These are phyloP conservation scores for Glycyrrhiza uralensis DNA, from an alignment of 306 rosid species.

Conservation along the genomic window DNA sequence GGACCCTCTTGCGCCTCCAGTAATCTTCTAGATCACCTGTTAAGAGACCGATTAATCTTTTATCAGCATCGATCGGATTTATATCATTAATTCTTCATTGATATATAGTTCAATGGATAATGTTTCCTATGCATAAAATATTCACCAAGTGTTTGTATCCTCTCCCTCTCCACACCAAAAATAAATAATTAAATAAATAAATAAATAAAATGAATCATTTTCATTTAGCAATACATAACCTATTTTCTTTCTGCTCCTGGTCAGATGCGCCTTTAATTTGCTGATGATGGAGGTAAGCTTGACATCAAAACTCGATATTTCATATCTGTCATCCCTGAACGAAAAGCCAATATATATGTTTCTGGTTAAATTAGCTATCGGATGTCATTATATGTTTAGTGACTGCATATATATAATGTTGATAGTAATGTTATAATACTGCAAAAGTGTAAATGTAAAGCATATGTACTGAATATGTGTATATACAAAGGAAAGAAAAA, in stretches of 20 bases:
- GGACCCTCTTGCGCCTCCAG: constrained; percentile 26
- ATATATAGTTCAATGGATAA: not conserved
- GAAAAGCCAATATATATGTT: too few relatives aligned
- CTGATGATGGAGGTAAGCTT: constrained; percentile 31
- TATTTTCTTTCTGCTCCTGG: constrained; percentile 34
- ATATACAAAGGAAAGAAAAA: too few relatives aligned
- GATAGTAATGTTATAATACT: too few relatives aligned
- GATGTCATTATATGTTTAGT: too few relatives aligned
- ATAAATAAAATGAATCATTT: not conserved
- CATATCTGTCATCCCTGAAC: constrained; percentile 32
- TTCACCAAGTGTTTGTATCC: not conserved
- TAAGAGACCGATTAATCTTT: not conserved
- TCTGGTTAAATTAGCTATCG: too few relatives aligned
- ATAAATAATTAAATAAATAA: not conserved
- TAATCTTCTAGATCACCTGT: constrained; percentile 36
- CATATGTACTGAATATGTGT: too few relatives aligned
- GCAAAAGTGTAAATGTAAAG: too few relatives aligned
- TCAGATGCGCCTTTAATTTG: constrained; percentile 41
- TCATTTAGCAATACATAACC: constrained; percentile 14
- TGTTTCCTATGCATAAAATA: not conserved
- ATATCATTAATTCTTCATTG: not conserved
- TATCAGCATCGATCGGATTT: not conserved
- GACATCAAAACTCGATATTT: constrained; percentile 25
- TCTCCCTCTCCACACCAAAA: too few relatives aligned
- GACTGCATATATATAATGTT: too few relatives aligned